Percentiles rank a stretch among this genome's conserved stretches.
Conservation (phyloP, 164 flowering plant genomes). For the Macadamia tetraphylla region DNA sequence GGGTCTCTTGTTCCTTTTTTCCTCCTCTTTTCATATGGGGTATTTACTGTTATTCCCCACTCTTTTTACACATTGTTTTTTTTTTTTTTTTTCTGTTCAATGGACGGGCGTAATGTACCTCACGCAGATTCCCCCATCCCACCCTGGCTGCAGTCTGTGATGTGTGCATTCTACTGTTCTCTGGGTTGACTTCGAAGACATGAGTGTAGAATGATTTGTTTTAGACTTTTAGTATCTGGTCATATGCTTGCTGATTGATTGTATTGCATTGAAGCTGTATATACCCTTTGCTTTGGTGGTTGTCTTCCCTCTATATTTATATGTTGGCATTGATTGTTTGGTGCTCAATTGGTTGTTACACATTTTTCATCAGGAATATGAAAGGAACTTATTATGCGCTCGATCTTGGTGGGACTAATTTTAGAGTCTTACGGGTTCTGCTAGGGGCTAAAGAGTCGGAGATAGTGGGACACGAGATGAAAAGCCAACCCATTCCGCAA, state of each 20-base stretch:
- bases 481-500: constrained; percentile 60
- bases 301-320: not conserved
- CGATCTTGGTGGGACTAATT: constrained; percentile 87
- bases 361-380: constrained; percentile 56
- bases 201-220: not conserved
- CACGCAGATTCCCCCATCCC: no score
- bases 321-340: not conserved
- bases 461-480: constrained; percentile 42
- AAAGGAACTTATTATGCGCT: constrained; percentile 76
- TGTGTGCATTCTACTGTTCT: not conserved
- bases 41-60: not conserved
- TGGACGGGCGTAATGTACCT: not conserved
- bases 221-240: not conserved
- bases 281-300: not conserved
- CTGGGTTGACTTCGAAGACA: no score
- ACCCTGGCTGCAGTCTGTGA: not conserved
- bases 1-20: not conserved
- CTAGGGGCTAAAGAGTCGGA: constrained; percentile 58
- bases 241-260: not conserved
- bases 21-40: not conserved
- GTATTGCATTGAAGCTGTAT: no score
- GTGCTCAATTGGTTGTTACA: not conserved
- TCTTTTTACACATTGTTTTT: not conserved
- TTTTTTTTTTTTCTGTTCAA: not conserved
- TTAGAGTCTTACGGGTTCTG: constrained; percentile 78